Evolutionary conservation across 2,329 filamentous ascomycete species (phyloP).

Genomic region (Zasmidium cellare): DNA sequence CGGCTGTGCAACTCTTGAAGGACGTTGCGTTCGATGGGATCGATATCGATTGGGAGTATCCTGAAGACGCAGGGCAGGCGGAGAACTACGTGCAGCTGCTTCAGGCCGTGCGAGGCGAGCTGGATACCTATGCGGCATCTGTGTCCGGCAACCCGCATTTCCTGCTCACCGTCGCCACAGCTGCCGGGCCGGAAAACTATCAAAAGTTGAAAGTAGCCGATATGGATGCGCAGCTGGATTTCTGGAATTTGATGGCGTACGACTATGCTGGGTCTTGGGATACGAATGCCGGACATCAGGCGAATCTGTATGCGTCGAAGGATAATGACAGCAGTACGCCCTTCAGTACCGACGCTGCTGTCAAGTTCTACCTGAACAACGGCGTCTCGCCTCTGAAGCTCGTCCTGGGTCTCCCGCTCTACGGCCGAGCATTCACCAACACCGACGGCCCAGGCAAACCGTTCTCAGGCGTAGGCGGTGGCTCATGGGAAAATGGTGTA

Average conservation of each 20-base stretch:
- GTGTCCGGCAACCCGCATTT: constrained; percentile 41
- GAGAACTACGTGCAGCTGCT: constrained; percentile 41
- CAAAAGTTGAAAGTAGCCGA: constrained; percentile 41
- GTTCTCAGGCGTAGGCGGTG: constrained; percentile 71
- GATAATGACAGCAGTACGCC: constrained; percentile 67
- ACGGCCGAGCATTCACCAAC: constrained; percentile 78
- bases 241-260: constrained; percentile 54
- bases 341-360: constrained; percentile 71
- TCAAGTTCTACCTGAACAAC: constrained; percentile 66
- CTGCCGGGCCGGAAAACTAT: constrained; percentile 46
- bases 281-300: constrained; percentile 67
- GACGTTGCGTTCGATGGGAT: constrained; percentile 70
- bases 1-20: constrained; percentile 72
- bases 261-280: constrained; percentile 77
- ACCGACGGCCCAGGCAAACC: constrained; percentile 72
- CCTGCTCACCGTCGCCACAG: constrained; percentile 46
- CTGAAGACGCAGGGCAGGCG: constrained; percentile 40
- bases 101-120: constrained; percentile 36
- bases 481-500: constrained; percentile 80
- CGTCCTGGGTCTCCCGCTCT: constrained; percentile 86
- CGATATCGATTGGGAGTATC: constrained; percentile 54
- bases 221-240: constrained; percentile 46
- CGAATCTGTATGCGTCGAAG: constrained; percentile 68
- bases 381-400: constrained; percentile 69
- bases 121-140: constrained; percentile 42